phyloP scores from a whole-genome alignment of 1,284 basidiomycete species.

The Uromyces viciae-fabae region DNA sequence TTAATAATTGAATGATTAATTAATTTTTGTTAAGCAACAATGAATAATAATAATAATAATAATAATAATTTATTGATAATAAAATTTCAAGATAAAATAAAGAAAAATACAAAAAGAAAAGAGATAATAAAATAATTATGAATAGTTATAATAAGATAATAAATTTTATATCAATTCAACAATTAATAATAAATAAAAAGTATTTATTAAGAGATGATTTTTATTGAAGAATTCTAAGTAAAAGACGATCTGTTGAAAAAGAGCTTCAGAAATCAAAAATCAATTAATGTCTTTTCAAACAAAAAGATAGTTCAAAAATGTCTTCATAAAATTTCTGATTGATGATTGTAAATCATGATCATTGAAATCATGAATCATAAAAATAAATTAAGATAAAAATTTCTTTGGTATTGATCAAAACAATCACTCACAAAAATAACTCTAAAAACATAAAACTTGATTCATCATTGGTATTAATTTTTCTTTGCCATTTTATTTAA shows the following conservation, averaged over 20 bases:
- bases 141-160: not conserved
- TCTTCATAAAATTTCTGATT: too few species aligned
- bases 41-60: not conserved
- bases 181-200: not conserved
- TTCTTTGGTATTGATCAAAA: too few species aligned
- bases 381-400: too few species aligned
- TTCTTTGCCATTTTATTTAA: too few species aligned
- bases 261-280: not conserved
- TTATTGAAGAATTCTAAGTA: not conserved
- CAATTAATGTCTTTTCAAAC: too few species aligned
- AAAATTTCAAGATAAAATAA: not conserved
- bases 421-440: too few species aligned
- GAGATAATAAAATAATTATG: not conserved
- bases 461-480: too few species aligned
- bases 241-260: not conserved
- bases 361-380: too few species aligned
- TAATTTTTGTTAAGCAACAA: not conserved
- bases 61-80: not conserved
- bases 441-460: too few species aligned
- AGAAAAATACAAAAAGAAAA: not conserved
- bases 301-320: too few species aligned
- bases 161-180: not conserved
- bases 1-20: not conserved
- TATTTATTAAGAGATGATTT: not conserved
- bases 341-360: too few species aligned